Percentiles rank a stretch among this genome's conserved stretches.
Evolutionary conservation across 768 basidiomycete species (phyloP).

Genomic region (Kwoniella shandongensis): DNA sequence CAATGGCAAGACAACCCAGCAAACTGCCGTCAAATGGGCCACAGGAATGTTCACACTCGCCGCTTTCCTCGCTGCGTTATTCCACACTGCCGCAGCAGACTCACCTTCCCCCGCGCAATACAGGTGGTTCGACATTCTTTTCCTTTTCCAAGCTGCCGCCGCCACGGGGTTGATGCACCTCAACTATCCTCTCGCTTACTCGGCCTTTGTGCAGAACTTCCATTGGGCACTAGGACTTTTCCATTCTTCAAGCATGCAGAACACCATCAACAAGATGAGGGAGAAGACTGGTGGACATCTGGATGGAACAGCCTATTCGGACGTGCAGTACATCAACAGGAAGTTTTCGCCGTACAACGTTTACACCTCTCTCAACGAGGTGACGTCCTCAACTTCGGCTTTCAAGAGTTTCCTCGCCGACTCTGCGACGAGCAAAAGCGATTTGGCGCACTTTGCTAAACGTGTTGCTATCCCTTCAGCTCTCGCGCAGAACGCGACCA

Average conservation of each 20-base stretch:
- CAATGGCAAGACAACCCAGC: constrained; percentile 82
- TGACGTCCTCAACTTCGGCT: constrained; percentile 59
- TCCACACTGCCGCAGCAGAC: constrained; percentile 53
- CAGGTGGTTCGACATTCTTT: constrained; percentile 77
- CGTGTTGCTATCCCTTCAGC: constrained; percentile 42
- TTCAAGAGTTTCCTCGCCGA: constrained; percentile 40
- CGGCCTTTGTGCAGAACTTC: constrained; percentile 79
- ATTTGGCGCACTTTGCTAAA: constrained; percentile 13
- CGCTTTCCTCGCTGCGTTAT: constrained; percentile 61
- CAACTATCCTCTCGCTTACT: constrained; percentile 82
- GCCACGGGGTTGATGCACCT: constrained; percentile 72
- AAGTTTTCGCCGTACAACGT: constrained; percentile 75
- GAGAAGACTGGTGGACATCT: constrained; percentile 76
- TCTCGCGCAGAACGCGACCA: constrained; percentile 30
- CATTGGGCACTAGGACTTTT: constrained; percentile 79
- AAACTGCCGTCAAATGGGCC: constrained; percentile 72
- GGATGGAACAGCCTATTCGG: constrained; percentile 62
- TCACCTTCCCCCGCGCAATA: constrained; percentile 63
- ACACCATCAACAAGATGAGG: constrained; percentile 78
- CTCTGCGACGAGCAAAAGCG: constrained; percentile 3
- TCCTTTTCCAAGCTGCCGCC: constrained; percentile 81
- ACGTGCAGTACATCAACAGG: constrained; percentile 76
- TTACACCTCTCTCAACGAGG: constrained; percentile 29
- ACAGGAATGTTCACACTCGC: constrained; percentile 62
- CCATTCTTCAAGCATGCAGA: constrained; percentile 65